A percentile compares a stretch with the other conserved stretches of the same genome.
Conservation (phyloP, 768 basidiomycete genomes). For the Hypholoma fasciculare region DNA sequence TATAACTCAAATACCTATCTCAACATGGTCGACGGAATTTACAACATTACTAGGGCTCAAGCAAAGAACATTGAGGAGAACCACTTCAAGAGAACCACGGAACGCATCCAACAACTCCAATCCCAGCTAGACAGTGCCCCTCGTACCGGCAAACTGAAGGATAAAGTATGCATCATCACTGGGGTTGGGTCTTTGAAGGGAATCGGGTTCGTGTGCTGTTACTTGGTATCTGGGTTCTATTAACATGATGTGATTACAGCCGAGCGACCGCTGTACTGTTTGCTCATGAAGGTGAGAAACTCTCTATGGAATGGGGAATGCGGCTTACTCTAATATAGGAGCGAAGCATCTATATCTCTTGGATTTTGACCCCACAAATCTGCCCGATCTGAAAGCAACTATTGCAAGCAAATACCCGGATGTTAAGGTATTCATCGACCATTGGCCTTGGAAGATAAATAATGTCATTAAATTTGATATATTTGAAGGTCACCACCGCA, state of each 20-base stretch:
- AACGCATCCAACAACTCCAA: constrained; percentile 68
- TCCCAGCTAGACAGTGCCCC: constrained; percentile 59
- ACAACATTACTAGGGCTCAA: constrained; percentile 31
- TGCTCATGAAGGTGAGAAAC: constrained; percentile 72
- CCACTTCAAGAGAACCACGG: constrained; percentile 57
- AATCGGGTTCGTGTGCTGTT: constrained; percentile 67
- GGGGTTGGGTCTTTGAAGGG: constrained; percentile 86
- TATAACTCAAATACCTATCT: no score
- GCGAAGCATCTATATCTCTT: constrained; percentile 78
- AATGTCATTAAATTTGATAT: not conserved
- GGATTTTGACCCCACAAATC: constrained; percentile 63
- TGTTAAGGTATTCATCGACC: constrained; percentile 61
- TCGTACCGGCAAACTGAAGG: constrained; percentile 57
- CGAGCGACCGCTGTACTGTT: constrained; percentile 72
- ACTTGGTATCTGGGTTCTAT: not conserved
- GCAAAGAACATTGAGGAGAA: constrained; percentile 40
- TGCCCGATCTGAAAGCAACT: constrained; percentile 69
- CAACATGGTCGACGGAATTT: constrained; percentile 12
- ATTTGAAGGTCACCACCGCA: constrained; percentile 67
- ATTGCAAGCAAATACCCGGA: constrained; percentile 70
- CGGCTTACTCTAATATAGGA: constrained; percentile 40
- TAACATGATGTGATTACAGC: constrained; percentile 33
- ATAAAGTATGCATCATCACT: constrained; percentile 86
- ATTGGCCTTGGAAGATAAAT: not conserved
- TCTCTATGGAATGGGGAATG: not conserved